These are phyloP conservation scores for Aspergillus neoniger DNA, from an alignment of 2,329 filamentous ascomycete genomes.

Conservation along the genomic window DNA sequence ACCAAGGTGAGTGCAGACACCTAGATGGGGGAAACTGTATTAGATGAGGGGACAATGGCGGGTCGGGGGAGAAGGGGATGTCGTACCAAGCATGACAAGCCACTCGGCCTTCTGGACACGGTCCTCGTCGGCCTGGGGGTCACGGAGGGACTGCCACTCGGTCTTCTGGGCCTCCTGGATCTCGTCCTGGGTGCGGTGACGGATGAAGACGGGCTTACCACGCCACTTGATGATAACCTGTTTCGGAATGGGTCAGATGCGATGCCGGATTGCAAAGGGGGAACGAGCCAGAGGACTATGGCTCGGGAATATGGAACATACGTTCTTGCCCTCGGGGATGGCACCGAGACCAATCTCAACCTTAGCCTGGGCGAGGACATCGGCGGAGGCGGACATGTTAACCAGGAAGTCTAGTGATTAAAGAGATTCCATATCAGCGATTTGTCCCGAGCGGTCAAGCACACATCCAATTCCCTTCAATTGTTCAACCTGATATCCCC, in stretches of 20 bases:
- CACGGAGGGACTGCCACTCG: slow-evolving; percentile 79
- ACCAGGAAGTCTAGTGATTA: slow-evolving; percentile 83
- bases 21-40: slow-evolving; percentile 46
- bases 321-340: slow-evolving; percentile 99
- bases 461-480: slow-evolving; percentile 8
- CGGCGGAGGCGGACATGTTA: slow-evolving; percentile 99
- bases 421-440: slow-evolving; percentile 31
- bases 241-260: slow-evolving; percentile 20
- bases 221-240: slow-evolving; percentile 99
- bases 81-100: slow-evolving; percentile 93
- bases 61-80: not conserved
- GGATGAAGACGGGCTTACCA: slow-evolving; percentile 99
- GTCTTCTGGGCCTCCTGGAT: slow-evolving; percentile 92
- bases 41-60: slow-evolving; percentile 3
- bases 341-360: slow-evolving; percentile 91
- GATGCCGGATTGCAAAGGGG: slow-evolving; percentile 1
- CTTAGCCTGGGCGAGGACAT: slow-evolving; percentile 98
- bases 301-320: slow-evolving; percentile 50
- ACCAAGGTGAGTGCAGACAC: slow-evolving; percentile 98
- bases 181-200: slow-evolving; percentile 90
- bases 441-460: slow-evolving; percentile 8
- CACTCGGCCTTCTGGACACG: slow-evolving; percentile 98
- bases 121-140: slow-evolving; percentile 86
- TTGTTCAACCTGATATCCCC: not conserved
- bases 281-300: not conserved